These are phyloP conservation scores for Tetrapisispora nanseiensis DNA, from an alignment of 805 yeast genomes.

Conservation along the genomic window DNA sequence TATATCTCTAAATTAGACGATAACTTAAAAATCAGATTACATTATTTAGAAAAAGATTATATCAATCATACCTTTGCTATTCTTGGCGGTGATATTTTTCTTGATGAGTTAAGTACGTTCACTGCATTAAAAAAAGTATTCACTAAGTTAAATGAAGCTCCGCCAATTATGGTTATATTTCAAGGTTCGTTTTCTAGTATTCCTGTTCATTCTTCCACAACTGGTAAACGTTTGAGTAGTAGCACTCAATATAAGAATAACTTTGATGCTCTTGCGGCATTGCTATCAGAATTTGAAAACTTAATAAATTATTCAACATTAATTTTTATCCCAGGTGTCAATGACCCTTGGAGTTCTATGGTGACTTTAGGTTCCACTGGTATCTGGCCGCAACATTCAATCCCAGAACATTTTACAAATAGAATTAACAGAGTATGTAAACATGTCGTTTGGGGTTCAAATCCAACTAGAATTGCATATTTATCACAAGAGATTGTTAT, in stretches of 20 bases:
- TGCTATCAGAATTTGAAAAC: constrained; percentile 43
- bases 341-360: constrained; percentile 87
- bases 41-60: constrained; percentile 46
- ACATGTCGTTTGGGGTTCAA: constrained; percentile 52
- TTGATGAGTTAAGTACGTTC: constrained; percentile 50
- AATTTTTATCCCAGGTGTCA: constrained; percentile 75
- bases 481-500: constrained; percentile 76
- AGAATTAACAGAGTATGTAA: constrained; percentile 52
- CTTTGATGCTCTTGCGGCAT: constrained; percentile 64
- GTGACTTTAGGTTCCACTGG: constrained; percentile 51
- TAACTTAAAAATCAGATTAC: constrained; percentile 44
- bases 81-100: constrained; percentile 63
- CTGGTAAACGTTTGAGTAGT: constrained; percentile 39
- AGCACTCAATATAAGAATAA: constrained; percentile 51
- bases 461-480: constrained; percentile 72
- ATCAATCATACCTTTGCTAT: constrained; percentile 51
- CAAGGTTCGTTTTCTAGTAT: constrained; percentile 69
- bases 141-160: constrained; percentile 40
- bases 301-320: constrained; percentile 38
- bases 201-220: constrained; percentile 51
- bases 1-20: constrained; percentile 51
- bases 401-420: constrained; percentile 65
- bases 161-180: constrained; percentile 64
- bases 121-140: constrained; percentile 62
- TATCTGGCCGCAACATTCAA: constrained; percentile 60